These are phyloP conservation scores for Colletotrichum sp. DNA, from an alignment of 2,329 filamentous ascomycete genomes.

Conservation along the genomic window DNA sequence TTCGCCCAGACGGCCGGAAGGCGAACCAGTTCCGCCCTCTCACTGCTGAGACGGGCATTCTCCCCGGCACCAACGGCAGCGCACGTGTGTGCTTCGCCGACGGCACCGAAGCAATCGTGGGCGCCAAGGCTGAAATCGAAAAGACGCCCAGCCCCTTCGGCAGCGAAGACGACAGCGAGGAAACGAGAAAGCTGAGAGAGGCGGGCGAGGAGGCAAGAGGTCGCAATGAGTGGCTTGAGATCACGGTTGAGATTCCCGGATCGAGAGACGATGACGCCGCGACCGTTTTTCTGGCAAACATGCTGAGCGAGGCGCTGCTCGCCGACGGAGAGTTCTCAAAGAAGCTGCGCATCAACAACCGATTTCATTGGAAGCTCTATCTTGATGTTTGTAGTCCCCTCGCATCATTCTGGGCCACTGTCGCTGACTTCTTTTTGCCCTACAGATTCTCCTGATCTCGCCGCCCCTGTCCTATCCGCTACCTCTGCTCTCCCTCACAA, in stretches of 20 bases:
- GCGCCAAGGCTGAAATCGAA: conserved; percentile 94
- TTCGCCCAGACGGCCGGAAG: conserved; percentile 85
- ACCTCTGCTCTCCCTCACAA: conserved; percentile 89
- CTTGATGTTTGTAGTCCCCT: conserved; percentile 73
- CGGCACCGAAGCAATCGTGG: conserved; percentile 94
- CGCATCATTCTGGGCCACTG: background rate
- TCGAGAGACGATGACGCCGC: conserved; percentile 88
- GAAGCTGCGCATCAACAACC: conserved; percentile 82
- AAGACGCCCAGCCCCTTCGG: conserved; percentile 53
- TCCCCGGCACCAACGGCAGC: conserved; percentile 89
- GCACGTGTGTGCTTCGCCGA: conserved; percentile 94
- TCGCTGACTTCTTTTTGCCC: background rate
- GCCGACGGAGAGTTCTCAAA: conserved; percentile 72
- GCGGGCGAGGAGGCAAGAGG: conserved; percentile 44
- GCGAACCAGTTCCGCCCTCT: conserved; percentile 89
- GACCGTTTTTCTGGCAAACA: conserved; percentile 85
- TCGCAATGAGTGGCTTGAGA: conserved; percentile 79
- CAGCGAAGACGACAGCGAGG: conserved; percentile 41
- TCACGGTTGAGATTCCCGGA: conserved; percentile 91
- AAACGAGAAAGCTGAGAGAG: conserved; percentile 33
- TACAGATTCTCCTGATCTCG: conserved; percentile 88
- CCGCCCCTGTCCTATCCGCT: conserved; percentile 91
- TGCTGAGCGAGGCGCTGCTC: conserved; percentile 87
- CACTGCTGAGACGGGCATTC: conserved; percentile 86
- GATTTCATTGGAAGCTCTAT: conserved; percentile 97